These are phyloP conservation scores for Asterochloris sp. DNA, from an alignment of 139 green algal genomes.

Conservation along the genomic window DNA sequence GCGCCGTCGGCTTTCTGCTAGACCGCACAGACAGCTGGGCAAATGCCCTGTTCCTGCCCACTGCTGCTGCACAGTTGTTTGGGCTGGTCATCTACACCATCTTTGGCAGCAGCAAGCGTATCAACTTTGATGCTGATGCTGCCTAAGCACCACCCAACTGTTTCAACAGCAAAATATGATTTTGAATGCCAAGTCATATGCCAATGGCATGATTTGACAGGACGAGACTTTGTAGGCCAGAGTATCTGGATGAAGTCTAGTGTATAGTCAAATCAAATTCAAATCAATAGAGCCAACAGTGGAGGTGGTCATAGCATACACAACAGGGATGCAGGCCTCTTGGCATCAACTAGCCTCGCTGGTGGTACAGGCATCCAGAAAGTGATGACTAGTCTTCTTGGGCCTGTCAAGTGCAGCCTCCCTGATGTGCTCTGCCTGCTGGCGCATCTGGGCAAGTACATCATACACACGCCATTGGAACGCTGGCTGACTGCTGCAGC, in stretches of 20 bases:
- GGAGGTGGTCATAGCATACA: background rate
- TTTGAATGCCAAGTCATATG: no score
- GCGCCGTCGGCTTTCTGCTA: constrained; percentile 52
- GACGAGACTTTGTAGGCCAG: no score
- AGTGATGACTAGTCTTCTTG: constrained; percentile 44
- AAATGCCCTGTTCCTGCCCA: constrained; percentile 62
- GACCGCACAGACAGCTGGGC: constrained; percentile 55
- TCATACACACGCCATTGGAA: constrained; percentile 54
- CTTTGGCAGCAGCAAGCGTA: constrained; percentile 71
- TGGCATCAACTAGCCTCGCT: no score
- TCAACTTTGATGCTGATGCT: no score
- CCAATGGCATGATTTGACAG: no score
- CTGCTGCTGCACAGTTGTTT: constrained; percentile 69
- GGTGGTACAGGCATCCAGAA: constrained; percentile 20
- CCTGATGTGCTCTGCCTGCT: constrained; percentile 44
- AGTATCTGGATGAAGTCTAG: no score
- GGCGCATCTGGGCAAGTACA: constrained; percentile 49
- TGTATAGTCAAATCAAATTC: background rate
- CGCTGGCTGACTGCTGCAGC: constrained; percentile 32
- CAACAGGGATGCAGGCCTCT: background rate
- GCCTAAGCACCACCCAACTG: no score
- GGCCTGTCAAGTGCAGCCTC: constrained; percentile 37
- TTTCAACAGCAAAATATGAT: no score
- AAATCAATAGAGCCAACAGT: background rate
- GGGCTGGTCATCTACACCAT: constrained; percentile 77